Evolutionary conservation across 371 early-diverging fungal genomes (phyloP).

Genomic region (Circinella minor): DNA sequence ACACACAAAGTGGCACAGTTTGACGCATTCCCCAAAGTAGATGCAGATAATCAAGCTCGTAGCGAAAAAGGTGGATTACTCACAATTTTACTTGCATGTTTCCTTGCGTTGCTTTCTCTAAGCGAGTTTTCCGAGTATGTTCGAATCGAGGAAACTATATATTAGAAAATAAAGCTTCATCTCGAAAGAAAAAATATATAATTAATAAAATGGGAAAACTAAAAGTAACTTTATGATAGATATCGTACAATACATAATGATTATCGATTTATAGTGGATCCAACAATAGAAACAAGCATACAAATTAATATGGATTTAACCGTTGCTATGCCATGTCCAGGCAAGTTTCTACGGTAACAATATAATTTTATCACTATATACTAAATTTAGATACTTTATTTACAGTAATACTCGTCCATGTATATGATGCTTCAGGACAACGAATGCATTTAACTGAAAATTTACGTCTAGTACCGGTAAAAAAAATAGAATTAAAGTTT

Average conservation of each 20-base stretch:
- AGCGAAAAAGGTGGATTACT: constrained; percentile 84
- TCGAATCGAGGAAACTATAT: too few species aligned
- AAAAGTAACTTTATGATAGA: constrained; percentile 27
- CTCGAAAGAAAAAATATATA: too few species aligned
- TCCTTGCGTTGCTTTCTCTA: constrained; percentile 66
- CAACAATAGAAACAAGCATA: constrained; percentile 63
- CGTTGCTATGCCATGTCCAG: constrained; percentile 87
- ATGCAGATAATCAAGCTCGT: constrained; percentile 73
- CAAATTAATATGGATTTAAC: constrained; percentile 88
- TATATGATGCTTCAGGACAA: constrained; percentile 54
- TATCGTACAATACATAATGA: constrained; percentile 61
- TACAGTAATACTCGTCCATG: constrained; percentile 42
- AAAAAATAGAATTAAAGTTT: too few species aligned
- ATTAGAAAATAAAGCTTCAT: too few species aligned
- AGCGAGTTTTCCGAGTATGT: constrained; percentile 74
- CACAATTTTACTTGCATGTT: constrained; percentile 70
- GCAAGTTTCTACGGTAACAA: constrained; percentile 42
- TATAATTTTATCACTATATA: background rate
- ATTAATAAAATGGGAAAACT: too few species aligned
- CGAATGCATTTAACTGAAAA: constrained; percentile 44
- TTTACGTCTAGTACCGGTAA: constrained; percentile 52
- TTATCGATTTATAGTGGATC: constrained; percentile 84
- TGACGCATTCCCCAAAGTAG: constrained; percentile 93
- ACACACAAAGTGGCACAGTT: constrained; percentile 46
- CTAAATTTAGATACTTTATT: background rate